Evolutionary conservation across 2,329 filamentous ascomycete genomes (phyloP).

Genomic region (Myriosclerotinia scirpicola): DNA sequence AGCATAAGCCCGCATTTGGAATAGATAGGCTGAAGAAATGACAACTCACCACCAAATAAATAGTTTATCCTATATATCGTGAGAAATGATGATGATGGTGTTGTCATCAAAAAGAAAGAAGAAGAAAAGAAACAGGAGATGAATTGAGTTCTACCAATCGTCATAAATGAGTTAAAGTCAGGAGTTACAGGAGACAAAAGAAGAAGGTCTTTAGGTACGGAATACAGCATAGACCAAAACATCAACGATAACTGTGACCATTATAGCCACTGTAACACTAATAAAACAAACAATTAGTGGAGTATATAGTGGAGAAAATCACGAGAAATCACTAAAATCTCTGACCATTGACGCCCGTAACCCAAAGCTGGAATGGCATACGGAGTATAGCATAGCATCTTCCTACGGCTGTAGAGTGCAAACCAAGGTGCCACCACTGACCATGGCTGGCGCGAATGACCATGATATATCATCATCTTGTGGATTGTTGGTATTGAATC

Average conservation of each 20-base stretch:
- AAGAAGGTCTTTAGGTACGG: neutral
- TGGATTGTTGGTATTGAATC: neutral
- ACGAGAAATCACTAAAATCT: neutral
- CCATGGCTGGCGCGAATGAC: neutral
- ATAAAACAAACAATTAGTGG: neutral
- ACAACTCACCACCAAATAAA: neutral
- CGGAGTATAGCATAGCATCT: neutral
- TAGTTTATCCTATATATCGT: neutral
- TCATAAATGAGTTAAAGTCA: neutral
- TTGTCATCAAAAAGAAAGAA: neutral
- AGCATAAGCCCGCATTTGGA: neutral
- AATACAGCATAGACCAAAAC: conserved; percentile 2
- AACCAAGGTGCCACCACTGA: neutral
- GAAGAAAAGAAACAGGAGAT: neutral
- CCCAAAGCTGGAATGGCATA: conserved; percentile 3
- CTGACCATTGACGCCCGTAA: neutral
- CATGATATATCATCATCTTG: neutral
- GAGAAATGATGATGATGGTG: neutral
- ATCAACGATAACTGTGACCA: too few species aligned
- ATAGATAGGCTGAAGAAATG: neutral
- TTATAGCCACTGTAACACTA: neutral
- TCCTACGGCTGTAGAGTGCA: neutral
- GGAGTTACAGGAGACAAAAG: neutral
- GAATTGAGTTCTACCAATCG: neutral
- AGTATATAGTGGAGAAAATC: conserved; percentile 1